A percentile compares a stretch with the other conserved stretches of the same genome.
Evolutionary conservation across 331 rosid genomes (phyloP).

Genomic region (Acacia concinna): DNA sequence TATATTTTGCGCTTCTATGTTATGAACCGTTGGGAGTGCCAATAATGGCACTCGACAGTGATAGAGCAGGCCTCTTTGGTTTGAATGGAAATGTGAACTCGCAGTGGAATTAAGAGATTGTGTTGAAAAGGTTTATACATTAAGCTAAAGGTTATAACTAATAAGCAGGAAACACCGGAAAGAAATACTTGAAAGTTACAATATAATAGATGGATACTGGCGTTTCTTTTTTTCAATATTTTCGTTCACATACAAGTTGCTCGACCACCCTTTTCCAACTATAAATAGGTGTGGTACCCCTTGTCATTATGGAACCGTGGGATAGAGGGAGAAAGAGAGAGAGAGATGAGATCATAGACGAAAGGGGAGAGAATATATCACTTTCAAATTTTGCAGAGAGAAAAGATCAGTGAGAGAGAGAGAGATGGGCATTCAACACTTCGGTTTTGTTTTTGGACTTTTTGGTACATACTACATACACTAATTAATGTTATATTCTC

Average conservation of each 20-base stretch:
- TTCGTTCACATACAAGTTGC: too few species aligned
- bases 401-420: not conserved
- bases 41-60: not conserved
- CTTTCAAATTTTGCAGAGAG: not conserved
- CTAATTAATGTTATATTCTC: not conserved
- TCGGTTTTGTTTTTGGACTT: constrained; percentile 63
- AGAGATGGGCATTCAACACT: constrained; percentile 48
- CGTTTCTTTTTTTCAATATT: too few species aligned
- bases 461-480: constrained; percentile 48
- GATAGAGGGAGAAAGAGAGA: constrained; percentile 7
- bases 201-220: not conserved
- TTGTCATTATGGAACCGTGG: constrained; percentile 24
- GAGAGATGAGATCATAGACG: constrained; percentile 7
- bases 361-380: not conserved
- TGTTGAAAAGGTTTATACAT: not conserved
- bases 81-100: not conserved
- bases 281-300: constrained; percentile 28
- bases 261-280: constrained; percentile 19
- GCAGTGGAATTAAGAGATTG: not conserved
- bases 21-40: too few species aligned
- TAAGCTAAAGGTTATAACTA: not conserved
- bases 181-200: not conserved
- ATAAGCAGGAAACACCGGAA: not conserved
- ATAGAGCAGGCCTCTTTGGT: not conserved
- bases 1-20: too few species aligned